phyloP scores from a whole-genome alignment of 495 filamentous ascomycete genomes.

The Talaromyces thailandensis region DNA sequence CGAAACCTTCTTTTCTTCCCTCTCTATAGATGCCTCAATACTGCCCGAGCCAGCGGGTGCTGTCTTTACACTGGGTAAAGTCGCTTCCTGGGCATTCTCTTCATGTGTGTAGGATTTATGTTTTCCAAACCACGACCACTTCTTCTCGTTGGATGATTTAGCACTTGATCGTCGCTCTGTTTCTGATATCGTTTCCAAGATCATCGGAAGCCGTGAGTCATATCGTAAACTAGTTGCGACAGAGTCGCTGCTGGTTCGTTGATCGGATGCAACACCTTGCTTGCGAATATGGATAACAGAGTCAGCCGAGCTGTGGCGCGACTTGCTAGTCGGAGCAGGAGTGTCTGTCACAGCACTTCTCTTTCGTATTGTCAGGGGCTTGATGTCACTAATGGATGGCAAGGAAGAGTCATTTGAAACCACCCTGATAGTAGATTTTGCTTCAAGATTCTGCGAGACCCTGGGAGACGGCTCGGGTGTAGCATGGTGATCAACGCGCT shows the following conservation, averaged over 20 bases:
- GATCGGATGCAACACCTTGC: not conserved
- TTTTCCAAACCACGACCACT: conserved; percentile 55
- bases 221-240: conserved; percentile 4
- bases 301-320: conserved; percentile 3
- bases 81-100: not conserved
- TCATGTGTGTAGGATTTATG: conserved; percentile 36
- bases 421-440: conserved; percentile 37
- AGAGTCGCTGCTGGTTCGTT: conserved; percentile 6
- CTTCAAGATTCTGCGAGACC: conserved; percentile 10
- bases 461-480: conserved; percentile 1
- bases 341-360: conserved; percentile 13
- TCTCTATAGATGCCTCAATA: not conserved
- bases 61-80: not conserved
- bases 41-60: not conserved
- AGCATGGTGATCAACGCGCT: not conserved
- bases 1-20: not conserved
- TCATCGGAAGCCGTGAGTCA: conserved; percentile 2
- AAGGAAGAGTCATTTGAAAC: conserved; percentile 32
- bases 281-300: conserved; percentile 4
- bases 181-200: conserved; percentile 10
- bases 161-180: conserved; percentile 16
- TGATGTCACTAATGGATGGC: conserved; percentile 28
- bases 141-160: conserved; percentile 37
- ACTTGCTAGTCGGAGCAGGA: not conserved
- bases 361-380: conserved; percentile 49